Conservation (phyloP, 208 protist genomes). For the Angomonas ambiguus region DNA sequence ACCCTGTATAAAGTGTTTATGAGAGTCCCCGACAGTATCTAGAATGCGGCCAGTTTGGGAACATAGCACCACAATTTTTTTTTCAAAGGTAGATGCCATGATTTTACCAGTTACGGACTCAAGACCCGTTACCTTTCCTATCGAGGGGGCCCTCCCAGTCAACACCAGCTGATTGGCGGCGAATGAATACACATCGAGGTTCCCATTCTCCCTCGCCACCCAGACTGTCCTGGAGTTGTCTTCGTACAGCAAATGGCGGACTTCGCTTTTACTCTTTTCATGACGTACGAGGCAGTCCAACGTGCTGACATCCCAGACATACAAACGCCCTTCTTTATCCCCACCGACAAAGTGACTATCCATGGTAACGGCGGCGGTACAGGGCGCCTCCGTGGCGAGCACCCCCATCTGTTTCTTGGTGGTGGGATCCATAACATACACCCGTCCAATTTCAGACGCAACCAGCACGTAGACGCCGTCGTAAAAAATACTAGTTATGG, state of each 20-base stretch:
- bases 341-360: constrained; percentile 54
- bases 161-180: constrained; percentile 12
- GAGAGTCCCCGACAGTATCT: constrained; percentile 12
- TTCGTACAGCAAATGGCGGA: constrained; percentile 51
- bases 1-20: constrained; percentile 51
- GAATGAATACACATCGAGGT: constrained; percentile 56
- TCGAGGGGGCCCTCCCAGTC: constrained; percentile 16
- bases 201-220: constrained; percentile 52
- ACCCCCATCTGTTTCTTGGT: constrained; percentile 30
- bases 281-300: constrained; percentile 31
- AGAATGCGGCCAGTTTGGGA: constrained; percentile 30
- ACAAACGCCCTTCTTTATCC: constrained; percentile 44
- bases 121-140: constrained; percentile 50
- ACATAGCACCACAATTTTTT: constrained; percentile 40
- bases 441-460: constrained; percentile 36
- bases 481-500: constrained; percentile 46
- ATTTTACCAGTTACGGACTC: constrained; percentile 55
- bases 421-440: constrained; percentile 44
- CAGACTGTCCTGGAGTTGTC: constrained; percentile 50
- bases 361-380: constrained; percentile 44
- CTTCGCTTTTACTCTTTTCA: constrained; percentile 29
- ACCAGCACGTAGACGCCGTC: constrained; percentile 46
- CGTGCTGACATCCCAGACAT: constrained; percentile 43
- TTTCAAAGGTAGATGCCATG: constrained; percentile 44
- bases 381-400: constrained; percentile 35